Evolutionary conservation across 495 filamentous ascomycete genomes (phyloP).

Genomic region (Hypoxylon crocopeplum): DNA sequence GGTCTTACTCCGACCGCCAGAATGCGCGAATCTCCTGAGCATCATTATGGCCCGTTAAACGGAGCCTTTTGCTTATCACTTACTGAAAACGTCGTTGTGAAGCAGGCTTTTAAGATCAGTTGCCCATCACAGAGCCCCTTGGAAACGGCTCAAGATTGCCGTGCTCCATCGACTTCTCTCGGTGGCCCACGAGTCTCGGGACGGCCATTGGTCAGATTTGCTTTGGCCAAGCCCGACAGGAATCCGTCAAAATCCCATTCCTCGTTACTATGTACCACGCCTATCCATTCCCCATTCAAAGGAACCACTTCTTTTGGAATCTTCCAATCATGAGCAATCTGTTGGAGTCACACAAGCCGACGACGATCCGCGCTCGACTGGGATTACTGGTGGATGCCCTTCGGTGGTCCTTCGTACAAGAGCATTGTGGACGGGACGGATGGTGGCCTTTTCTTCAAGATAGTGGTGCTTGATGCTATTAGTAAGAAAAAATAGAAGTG

Average conservation of each 20-base stretch:
- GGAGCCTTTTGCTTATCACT: slow-evolving; percentile 36
- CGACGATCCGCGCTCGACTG: slow-evolving; percentile 29
- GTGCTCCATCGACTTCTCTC: slow-evolving; percentile 34
- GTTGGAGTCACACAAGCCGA: slow-evolving; percentile 30
- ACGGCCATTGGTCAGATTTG: slow-evolving; percentile 16
- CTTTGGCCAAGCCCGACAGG: slow-evolving; percentile 33
- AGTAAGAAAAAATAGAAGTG: slow-evolving; percentile 2
- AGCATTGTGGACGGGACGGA: neutral
- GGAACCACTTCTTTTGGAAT: slow-evolving; percentile 26
- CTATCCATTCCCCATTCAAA: slow-evolving; percentile 33
- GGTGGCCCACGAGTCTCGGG: slow-evolving; percentile 8
- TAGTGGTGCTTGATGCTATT: neutral
- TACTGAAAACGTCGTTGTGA: slow-evolving; percentile 36
- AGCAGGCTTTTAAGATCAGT: slow-evolving; percentile 41
- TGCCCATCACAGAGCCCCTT: slow-evolving; percentile 39
- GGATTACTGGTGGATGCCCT: slow-evolving; percentile 21
- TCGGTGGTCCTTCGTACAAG: slow-evolving; percentile 12
- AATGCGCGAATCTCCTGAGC: slow-evolving; percentile 26
- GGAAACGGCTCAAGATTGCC: slow-evolving; percentile 35
- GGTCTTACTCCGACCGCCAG: slow-evolving; percentile 35
- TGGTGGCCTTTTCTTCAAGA: slow-evolving; percentile 11
- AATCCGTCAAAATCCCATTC: slow-evolving; percentile 39
- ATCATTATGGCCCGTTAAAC: slow-evolving; percentile 34
- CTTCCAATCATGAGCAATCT: slow-evolving; percentile 26
- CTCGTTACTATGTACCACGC: slow-evolving; percentile 36